Evolutionary conservation across 1,284 basidiomycete species (phyloP).

Genomic region (Tremellales sp.): DNA sequence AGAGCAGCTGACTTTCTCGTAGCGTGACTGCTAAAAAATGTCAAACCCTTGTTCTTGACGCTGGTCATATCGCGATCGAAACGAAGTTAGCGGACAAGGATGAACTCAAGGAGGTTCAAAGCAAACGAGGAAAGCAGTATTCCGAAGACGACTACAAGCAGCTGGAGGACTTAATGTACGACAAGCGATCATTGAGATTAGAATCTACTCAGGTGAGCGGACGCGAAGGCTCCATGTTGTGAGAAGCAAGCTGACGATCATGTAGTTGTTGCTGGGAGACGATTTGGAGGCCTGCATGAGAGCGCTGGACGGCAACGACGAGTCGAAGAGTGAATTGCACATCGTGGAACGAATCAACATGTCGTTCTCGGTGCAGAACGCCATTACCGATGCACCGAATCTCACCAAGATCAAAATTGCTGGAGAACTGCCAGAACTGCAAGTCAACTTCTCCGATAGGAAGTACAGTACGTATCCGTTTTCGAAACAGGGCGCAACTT

Average conservation of each 20-base stretch:
- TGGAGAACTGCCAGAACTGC: constrained; percentile 81
- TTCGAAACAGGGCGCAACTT: constrained; percentile 4
- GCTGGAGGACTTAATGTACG: constrained; percentile 95
- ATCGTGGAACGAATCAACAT: constrained; percentile 91
- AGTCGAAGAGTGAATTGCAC: constrained; percentile 62
- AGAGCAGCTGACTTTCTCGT: constrained; percentile 6
- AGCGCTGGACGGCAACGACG: constrained; percentile 60
- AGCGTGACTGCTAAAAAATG: constrained; percentile 69
- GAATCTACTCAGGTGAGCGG: constrained; percentile 76
- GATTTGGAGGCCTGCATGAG: constrained; percentile 76
- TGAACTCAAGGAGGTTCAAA: constrained; percentile 71
- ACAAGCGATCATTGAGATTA: constrained; percentile 79
- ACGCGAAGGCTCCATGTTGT: background rate
- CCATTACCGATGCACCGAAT: constrained; percentile 82
- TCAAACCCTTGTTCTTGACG: constrained; percentile 89
- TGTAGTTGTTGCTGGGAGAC: constrained; percentile 77
- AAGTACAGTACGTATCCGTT: constrained; percentile 65
- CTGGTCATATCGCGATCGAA: constrained; percentile 91
- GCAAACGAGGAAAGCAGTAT: constrained; percentile 83
- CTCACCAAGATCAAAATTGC: constrained; percentile 89
- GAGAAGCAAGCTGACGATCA: background rate
- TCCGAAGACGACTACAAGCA: constrained; percentile 82
- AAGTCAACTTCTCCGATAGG: constrained; percentile 89
- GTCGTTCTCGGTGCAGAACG: constrained; percentile 85
- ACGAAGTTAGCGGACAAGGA: constrained; percentile 85